Evolutionary conservation across 768 basidiomycete species (phyloP), one percentile per base, ranked within the genome.

Genomic region (Neoboletus brunneissimus): DNA sequence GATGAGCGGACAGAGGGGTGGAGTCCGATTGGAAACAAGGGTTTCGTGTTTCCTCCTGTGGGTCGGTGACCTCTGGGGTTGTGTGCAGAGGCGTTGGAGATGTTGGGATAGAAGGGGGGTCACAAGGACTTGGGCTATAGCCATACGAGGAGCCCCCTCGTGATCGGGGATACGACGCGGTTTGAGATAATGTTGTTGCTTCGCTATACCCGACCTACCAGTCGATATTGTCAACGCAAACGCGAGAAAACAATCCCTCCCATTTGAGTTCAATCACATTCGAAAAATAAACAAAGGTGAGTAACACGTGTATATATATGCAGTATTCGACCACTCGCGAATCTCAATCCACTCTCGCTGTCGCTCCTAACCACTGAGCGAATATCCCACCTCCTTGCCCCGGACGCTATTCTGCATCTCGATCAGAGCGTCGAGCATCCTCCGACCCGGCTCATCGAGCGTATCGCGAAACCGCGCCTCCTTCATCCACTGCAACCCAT

Each of bases 1-100:
- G 88, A 90, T 38, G 88, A 92, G 63, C 73, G 88, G 23, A 54
- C 88, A 65, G 91, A 90, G 61, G 89, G 87, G 2, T 91, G 89
- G 90, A 90, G 88, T 70, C 86, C 88, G 7, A 85, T 89, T 53
- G 63, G 78, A 67, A 77, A 75, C 27, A 75, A 77, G 48, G 72
- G 76, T 0, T 87, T 89, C 58, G 75, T 72, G 32, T 76, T 83
- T 61, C 79, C 82, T 16, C 75, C 79, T 13, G 73, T 72, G 23
- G 27, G 27, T 22, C 67, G 66, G 48, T 69, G 57, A 66, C 29
- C 13, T 7, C 13, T 13, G 32, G 23, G 40, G 50, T 29, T 9
- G 29, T 29, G 29, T 29, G n/a, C n/a, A 11, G 31, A 42, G 31
- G n/a, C n/a, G n/a, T n/a, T n/a, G n/a, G n/a, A 43, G 27, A 32